A percentile compares a stretch with the other conserved stretches of the same genome.
phyloP scores from a whole-genome alignment of 2,329 filamentous ascomycete species.

The Fusarium nanum region DNA sequence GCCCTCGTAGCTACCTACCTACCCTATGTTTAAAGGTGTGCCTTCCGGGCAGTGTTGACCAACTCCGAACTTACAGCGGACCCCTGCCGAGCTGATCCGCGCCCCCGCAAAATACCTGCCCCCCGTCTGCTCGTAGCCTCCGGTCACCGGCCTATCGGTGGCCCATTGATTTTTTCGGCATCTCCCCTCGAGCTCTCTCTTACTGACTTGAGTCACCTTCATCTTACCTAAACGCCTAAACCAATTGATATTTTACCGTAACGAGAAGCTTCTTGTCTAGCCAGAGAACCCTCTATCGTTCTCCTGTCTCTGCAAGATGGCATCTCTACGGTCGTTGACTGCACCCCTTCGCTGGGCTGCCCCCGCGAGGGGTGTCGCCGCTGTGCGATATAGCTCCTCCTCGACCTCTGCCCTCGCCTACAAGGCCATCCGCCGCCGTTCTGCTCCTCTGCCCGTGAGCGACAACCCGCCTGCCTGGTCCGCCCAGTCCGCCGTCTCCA shows the following conservation, averaged over 20 bases:
- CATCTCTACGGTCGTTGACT: constrained; percentile 58
- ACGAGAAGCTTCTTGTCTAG: constrained; percentile 45
- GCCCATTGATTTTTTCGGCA: constrained; percentile 46
- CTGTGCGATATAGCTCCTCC: constrained; percentile 55
- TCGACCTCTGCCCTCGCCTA: constrained; percentile 96
- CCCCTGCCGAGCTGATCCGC: constrained; percentile 42
- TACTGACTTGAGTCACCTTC: constrained; percentile 43
- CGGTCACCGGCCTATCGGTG: constrained; percentile 45
- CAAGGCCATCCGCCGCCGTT: constrained; percentile 94
- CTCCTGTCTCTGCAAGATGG: constrained; percentile 53
- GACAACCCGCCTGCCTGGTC: constrained; percentile 83
- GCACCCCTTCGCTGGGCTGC: constrained; percentile 55
- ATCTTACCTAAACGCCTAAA: constrained; percentile 11
- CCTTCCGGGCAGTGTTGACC: neutral
- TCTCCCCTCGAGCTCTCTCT: constrained; percentile 29
- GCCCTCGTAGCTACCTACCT: neutral
- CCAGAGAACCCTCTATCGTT: constrained; percentile 38
- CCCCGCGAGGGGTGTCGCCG: constrained; percentile 45
- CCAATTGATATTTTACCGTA: constrained; percentile 38
- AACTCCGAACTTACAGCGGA: constrained; percentile 22
- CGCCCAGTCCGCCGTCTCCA: constrained; percentile 93
- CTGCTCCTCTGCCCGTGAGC: constrained; percentile 83
- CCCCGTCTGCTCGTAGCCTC: constrained; percentile 31
- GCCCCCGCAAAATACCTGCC: constrained; percentile 20
- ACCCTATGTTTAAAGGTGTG: neutral